A percentile compares a stretch with the other conserved stretches of the same genome.
Evolutionary conservation across 129 eudicot genomes (phyloP).

Genomic region (Ambrosia artemisiifolia): DNA sequence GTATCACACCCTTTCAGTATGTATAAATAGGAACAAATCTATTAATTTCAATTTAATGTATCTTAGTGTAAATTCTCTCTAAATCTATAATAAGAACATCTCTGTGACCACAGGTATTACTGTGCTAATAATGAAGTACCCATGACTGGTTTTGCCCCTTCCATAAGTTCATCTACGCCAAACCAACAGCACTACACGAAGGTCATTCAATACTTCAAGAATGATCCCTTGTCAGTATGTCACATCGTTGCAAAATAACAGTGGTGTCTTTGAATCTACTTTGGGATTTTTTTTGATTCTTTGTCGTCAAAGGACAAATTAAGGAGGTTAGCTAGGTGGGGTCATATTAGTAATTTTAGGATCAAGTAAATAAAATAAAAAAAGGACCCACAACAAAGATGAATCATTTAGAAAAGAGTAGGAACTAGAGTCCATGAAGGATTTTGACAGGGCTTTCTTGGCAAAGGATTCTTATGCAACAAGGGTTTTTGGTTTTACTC

Average conservation of each 20-base stretch:
- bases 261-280: constrained; percentile 31
- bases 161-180: constrained; percentile 21
- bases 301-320: constrained; percentile 21
- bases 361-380: constrained; percentile 16
- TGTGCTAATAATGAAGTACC: too few species aligned
- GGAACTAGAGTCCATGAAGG: constrained; percentile 47
- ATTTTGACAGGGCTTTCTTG: constrained; percentile 45
- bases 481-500: constrained; percentile 31
- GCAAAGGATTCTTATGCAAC: constrained; percentile 46
- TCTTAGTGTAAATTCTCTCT: too few species aligned
- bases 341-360: constrained; percentile 14
- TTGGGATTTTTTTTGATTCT: constrained; percentile 21
- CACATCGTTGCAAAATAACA: constrained; percentile 26
- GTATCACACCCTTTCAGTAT: too few species aligned
- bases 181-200: constrained; percentile 25
- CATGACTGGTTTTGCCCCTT: too few species aligned
- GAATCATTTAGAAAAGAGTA: constrained; percentile 38
- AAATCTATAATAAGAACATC: too few species aligned
- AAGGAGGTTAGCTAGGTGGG: constrained; percentile 2
- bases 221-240: constrained; percentile 35
- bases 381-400: constrained; percentile 42
- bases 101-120: too few species aligned
- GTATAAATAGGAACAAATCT: too few species aligned
- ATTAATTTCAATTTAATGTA: too few species aligned
- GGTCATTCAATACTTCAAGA: constrained; percentile 32